Evolutionary conservation across 2,329 filamentous ascomycete species (phyloP), one percentile per base, ranked within the genome.

Genomic region (Neobulgaria alba): DNA sequence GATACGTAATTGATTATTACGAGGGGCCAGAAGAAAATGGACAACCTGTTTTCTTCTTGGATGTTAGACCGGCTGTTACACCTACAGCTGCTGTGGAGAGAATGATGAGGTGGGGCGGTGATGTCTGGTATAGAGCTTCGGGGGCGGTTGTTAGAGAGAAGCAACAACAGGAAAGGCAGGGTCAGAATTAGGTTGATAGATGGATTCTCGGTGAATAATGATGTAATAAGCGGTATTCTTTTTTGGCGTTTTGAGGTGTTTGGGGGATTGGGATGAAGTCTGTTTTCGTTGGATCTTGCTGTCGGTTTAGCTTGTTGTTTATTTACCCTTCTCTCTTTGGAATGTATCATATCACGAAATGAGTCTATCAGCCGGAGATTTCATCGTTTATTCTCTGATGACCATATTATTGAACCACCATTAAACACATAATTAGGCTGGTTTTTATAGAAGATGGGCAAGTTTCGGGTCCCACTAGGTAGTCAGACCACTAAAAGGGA

Each of bases 1-100:
- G 92, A 56, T 98, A 98, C 61, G 79, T 98, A 41, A 98, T 98
- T 60, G 92, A 98, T 63, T 96, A 95, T 65, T 96, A 96, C 63
- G 82, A 83, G 23, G 90, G 80, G 4, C 79, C 81, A 17, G 56
- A 59, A 21, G 77, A 82, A 2, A 85, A 77, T 0, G 92, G 89
- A 21, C 87, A 95, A 60, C 90, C 92, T 2, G 88, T 96, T 5
- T 98, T 98, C 67, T 95, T 81, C 61, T 76, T 98, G 40, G 92
- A 98, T 59, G 92, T 98, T 15, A 75, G 92, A 48, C 92, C 92
- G 2, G 92, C 92, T 3, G 66, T 95, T 31, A 86, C 85, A 0
- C 88, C 88, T 3, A 81, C 76, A 1, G 82, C 82, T 18, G 84
- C 87, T 0, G 77, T 80, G 3, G 92, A 96, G 68, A 75, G 92